phyloP scores from a whole-genome alignment of 2,329 filamentous ascomycete species.

The Trichoderma semiorbis region DNA sequence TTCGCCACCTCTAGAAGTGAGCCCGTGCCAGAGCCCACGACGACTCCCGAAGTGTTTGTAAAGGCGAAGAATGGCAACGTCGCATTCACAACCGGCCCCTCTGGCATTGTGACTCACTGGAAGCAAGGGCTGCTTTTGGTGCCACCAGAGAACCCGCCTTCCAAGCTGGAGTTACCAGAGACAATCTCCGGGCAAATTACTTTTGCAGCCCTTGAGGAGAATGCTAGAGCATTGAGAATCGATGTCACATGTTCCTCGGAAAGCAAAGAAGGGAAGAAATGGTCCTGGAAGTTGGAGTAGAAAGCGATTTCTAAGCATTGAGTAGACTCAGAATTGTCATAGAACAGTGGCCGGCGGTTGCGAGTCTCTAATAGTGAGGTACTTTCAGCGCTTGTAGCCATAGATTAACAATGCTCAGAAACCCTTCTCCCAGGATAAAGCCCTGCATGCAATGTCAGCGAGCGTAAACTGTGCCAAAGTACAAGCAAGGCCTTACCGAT shows the following conservation, averaged over 20 bases:
- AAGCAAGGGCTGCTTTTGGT: slow-evolving; percentile 75
- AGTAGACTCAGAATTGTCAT: neutral
- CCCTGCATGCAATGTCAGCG: slow-evolving; percentile 47
- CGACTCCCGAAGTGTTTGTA: slow-evolving; percentile 61
- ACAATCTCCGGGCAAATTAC: slow-evolving; percentile 64
- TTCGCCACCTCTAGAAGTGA: slow-evolving; percentile 64
- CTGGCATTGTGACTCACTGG: slow-evolving; percentile 80
- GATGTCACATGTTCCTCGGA: slow-evolving; percentile 58
- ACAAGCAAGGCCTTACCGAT: slow-evolving; percentile 44
- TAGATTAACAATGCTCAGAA: slow-evolving; percentile 88
- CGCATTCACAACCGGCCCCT: slow-evolving; percentile 86
- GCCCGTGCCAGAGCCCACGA: slow-evolving; percentile 46
- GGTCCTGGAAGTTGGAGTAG: slow-evolving; percentile 51
- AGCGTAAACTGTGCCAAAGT: neutral
- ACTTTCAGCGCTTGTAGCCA: slow-evolving; percentile 72
- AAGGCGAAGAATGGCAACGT: slow-evolving; percentile 58
- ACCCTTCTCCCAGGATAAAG: slow-evolving; percentile 86
- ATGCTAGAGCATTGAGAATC: slow-evolving; percentile 66
- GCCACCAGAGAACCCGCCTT: slow-evolving; percentile 51
- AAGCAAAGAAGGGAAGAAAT: slow-evolving; percentile 37
- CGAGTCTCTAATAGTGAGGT: slow-evolving; percentile 59
- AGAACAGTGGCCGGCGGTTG: neutral
- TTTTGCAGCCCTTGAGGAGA: slow-evolving; percentile 66
- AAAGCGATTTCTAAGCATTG: neutral
- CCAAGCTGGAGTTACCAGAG: slow-evolving; percentile 50